Evolutionary conservation across 1,284 basidiomycete genomes (phyloP).

Genomic region (Porodaedalea pini): DNA sequence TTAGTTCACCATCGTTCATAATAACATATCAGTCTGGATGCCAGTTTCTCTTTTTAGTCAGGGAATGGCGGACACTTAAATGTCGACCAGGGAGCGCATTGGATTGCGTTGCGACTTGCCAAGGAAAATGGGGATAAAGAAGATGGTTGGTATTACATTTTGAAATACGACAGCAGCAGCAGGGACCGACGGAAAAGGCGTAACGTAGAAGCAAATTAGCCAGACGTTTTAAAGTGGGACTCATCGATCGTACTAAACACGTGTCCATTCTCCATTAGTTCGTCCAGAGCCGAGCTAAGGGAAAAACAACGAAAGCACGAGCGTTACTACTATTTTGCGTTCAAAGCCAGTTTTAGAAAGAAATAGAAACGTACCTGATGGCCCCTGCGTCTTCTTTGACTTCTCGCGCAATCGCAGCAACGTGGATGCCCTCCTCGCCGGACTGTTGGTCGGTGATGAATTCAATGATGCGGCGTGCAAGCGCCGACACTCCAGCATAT

Average conservation of each 20-base stretch:
- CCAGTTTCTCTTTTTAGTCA: too few species aligned
- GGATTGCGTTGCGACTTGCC: too few species aligned
- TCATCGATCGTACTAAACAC: slow-evolving; percentile 56
- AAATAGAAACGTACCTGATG: slow-evolving; percentile 37
- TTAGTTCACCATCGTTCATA: too few species aligned
- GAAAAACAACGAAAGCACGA: neutral
- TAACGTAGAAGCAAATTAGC: neutral
- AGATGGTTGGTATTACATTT: neutral
- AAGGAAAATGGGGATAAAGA: too few species aligned
- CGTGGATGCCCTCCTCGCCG: slow-evolving; percentile 46
- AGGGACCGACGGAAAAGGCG: neutral
- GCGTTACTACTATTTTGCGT: too few species aligned
- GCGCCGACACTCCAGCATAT: slow-evolving; percentile 39
- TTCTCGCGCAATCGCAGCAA: slow-evolving; percentile 40
- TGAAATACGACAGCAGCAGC: neutral
- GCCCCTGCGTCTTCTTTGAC: slow-evolving; percentile 29
- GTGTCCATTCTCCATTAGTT: slow-evolving; percentile 52
- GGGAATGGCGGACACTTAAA: too few species aligned
- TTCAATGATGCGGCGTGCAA: slow-evolving; percentile 49
- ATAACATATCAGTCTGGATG: too few species aligned
- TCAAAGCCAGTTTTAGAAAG: neutral
- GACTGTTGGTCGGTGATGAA: slow-evolving; percentile 37
- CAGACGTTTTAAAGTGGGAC: slow-evolving; percentile 30
- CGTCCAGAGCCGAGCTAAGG: slow-evolving; percentile 45
- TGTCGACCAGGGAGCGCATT: too few species aligned